These are phyloP conservation scores for Harringtonia aguacate DNA, from an alignment of 2,329 filamentous ascomycete genomes.

Conservation along the genomic window DNA sequence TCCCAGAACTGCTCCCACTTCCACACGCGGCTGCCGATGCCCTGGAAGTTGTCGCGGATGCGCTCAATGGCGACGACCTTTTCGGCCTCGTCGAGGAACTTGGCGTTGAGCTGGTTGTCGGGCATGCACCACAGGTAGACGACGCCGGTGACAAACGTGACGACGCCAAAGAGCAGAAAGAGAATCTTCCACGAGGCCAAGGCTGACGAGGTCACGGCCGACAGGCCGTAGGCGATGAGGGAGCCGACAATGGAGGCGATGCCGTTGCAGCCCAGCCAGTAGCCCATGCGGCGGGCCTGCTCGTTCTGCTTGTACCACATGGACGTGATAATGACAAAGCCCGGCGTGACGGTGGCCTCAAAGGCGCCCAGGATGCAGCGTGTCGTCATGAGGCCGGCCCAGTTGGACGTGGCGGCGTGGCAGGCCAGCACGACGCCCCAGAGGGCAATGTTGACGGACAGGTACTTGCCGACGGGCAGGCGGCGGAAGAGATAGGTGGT, in stretches of 20 bases:
- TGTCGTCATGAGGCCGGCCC: conserved; percentile 24
- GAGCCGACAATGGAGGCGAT: conserved; percentile 5
- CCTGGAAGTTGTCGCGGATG: conserved; percentile 44
- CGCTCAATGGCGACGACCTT: conserved; percentile 42
- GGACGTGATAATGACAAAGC: conserved; percentile 51
- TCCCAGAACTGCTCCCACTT: conserved; percentile 33
- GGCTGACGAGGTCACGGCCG: conserved; percentile 35
- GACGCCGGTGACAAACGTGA: conserved; percentile 49
- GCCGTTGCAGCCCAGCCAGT: not conserved
- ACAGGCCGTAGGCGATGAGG: conserved; percentile 27
- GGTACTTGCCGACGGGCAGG: conserved; percentile 3
- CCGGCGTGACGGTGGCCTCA: conserved; percentile 37
- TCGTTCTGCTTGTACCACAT: conserved; percentile 56
- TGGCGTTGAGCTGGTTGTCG: conserved; percentile 43
- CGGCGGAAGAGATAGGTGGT: not conserved
- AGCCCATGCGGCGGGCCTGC: conserved; percentile 23
- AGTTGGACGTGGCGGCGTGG: conserved; percentile 45
- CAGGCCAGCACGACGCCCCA: conserved; percentile 9
- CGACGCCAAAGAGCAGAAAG: conserved; percentile 51
- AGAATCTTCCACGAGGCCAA: conserved; percentile 52
- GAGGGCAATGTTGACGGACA: conserved; percentile 4
- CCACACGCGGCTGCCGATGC: conserved; percentile 39
- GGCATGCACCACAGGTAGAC: conserved; percentile 45
- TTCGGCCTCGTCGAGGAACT: conserved; percentile 37
- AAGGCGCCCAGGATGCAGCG: conserved; percentile 54